Base-by-base conservation (phyloP, 805 yeast genomes). In the Hanseniaspora singularis region DNA sequence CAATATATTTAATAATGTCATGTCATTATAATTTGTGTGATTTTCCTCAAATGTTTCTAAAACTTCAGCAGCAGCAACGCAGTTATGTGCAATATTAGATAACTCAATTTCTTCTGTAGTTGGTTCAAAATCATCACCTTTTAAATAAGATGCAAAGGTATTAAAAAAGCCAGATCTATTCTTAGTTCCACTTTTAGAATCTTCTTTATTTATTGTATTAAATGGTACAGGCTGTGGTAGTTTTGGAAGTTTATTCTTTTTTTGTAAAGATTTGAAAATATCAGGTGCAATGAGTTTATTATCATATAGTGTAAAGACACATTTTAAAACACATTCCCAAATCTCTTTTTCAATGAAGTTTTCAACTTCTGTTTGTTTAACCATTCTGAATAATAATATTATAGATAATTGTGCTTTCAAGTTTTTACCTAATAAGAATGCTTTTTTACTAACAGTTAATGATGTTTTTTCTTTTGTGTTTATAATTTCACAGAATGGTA, bases 101-200 rank as follows among this genome's bases (percentile, higher is more conserved):
- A 84, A 74, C 52, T 87, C 95, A 41, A 92, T 80, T 54, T 89
- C 96, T 57, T 85, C 95, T 49, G 84, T 94, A 1, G 94, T 75
- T 11, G 99, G 99, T 61, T 89, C 97, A n/a, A 22, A 37, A 46
- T 85, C 94, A 56, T 87, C 96, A 16, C 96, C 92, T 52, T 92
- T 84, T 62, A 92, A 72, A 57, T 87, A 89, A 0, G 95, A 85
- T 1, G 96, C 87, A 55, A 92, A 79, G 0, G 97, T 83, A 0
- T 95, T 83, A 47, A 92, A 74, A n/a, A 92, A 58, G 2, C 97
- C 94, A 9, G 33, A 8, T 37, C 34, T 48, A 14, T 28, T 31
- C 55, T 77, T 82, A 31, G 77, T 73, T 1, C 81, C 78, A 40
- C 76, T 76, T 33, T 48, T 31, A 1, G 74, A 65, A 12, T 16